Evolutionary conservation across 225 moss, liverwort and hornwort genomes (phyloP).

Genomic region (Thuidium tamariscinum): DNA sequence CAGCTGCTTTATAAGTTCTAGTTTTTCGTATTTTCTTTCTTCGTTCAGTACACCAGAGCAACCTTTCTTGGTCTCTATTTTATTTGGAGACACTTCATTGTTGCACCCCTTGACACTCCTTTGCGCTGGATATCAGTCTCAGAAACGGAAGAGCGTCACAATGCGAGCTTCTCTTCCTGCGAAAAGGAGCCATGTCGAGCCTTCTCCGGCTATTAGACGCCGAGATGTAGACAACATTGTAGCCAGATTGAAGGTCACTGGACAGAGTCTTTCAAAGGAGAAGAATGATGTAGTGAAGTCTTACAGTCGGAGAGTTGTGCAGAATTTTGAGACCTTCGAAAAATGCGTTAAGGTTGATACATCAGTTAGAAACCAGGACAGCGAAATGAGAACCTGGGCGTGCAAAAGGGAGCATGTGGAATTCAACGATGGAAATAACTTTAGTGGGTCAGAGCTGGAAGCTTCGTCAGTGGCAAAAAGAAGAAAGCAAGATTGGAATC

Average conservation of each 20-base stretch:
- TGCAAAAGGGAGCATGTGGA: slow-evolving; percentile 16
- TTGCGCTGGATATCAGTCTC: slow-evolving; percentile 17
- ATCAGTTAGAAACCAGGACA: background rate
- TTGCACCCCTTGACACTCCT: background rate
- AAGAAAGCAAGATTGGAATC: background rate
- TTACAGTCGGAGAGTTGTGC: background rate
- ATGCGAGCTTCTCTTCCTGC: background rate
- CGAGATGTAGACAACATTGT: background rate
- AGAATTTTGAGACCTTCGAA: background rate
- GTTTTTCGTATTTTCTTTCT: background rate
- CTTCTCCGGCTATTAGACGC: background rate
- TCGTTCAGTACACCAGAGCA: background rate
- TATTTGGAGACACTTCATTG: background rate
- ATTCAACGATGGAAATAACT: background rate
- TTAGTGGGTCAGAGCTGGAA: background rate
- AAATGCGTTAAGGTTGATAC: background rate
- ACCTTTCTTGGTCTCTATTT: background rate
- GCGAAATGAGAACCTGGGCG: background rate
- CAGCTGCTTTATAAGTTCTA: background rate
- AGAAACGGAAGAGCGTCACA: slow-evolving; percentile 28
- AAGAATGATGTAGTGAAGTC: background rate
- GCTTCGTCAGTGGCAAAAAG: background rate
- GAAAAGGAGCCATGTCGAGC: background rate
- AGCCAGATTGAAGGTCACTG: background rate
- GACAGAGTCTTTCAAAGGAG: background rate